Percentiles rank a stretch among this genome's conserved stretches.
These are phyloP conservation scores for Quercus lobata DNA, from an alignment of 331 rosid genomes.

Conservation along the genomic window DNA sequence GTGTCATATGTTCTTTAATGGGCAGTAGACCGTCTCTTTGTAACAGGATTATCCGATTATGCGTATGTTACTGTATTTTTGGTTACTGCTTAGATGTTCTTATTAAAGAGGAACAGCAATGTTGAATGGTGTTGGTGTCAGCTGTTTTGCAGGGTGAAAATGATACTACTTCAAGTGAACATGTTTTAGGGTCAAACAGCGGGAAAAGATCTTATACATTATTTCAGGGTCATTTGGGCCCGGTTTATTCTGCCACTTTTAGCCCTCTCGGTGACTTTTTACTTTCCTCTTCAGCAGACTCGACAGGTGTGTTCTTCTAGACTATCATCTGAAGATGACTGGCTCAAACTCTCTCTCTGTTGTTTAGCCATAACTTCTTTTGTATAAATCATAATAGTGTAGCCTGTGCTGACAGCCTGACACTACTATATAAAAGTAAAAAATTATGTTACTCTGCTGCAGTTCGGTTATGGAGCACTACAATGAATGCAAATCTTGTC, in stretches of 20 bases:
- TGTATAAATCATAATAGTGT: not conserved
- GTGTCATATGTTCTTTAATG: not conserved
- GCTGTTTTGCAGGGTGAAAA: conserved; percentile 74
- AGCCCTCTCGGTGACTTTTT: conserved; percentile 80
- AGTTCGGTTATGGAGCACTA: conserved; percentile 94
- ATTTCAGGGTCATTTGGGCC: conserved; percentile 94
- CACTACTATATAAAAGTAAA: conserved; percentile 1
- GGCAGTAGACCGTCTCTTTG: not conserved
- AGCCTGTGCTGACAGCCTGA: not conserved
- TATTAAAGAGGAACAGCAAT: not conserved
- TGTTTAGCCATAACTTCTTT: conserved; percentile 1
- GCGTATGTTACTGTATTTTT: not conserved
- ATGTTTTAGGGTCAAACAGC: conserved; percentile 40
- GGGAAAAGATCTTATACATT: conserved; percentile 67
- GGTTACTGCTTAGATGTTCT: conserved; percentile 1
- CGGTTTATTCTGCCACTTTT: conserved; percentile 81
- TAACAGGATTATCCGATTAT: not conserved
- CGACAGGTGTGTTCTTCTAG: conserved; percentile 53
- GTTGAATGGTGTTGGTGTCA: conserved; percentile 34
- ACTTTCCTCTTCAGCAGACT: conserved; percentile 84
- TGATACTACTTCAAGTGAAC: conserved; percentile 50
- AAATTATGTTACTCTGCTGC: conserved; percentile 30
- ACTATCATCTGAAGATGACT: conserved; percentile 2
- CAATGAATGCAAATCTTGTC: conserved; percentile 79
- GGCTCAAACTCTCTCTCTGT: not conserved